Base-by-base conservation (phyloP, 768 basidiomycete genomes). In the Agrocybe praecox region DNA sequence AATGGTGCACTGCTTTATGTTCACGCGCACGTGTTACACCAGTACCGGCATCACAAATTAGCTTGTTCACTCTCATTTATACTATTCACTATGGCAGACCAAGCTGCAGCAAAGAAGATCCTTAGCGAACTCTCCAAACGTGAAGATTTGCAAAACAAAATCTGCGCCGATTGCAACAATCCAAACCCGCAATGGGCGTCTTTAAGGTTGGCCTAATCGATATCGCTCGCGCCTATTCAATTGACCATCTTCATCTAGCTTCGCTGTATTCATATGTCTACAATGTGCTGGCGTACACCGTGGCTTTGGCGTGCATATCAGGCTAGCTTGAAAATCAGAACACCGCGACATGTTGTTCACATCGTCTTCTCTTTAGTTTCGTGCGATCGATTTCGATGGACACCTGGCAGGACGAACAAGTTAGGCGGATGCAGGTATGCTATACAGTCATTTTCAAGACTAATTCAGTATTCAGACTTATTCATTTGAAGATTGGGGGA, bases 151-250 rank as follows among this genome's bases (percentile, higher is more conserved):
- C 77, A 78, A 29, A 96, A 97, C 76, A 89, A 86, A 73, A 62
- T 76, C 43, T 97, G 94, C 69, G 80, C 82, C 14, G 94, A 96
- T 69, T 97, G 94, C 65, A 72, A 75, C 10, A 94, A 90, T 58
- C 94, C 91, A n/a, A 92, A 93, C 67, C 95, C 95, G 0, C 95
- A 96, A 69, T 98, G 95, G 95, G 92, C 93, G n/a, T 88, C 87
- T 22, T 72, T 92, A 60, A 85, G 89, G 90, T 90, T 62, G 57
- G 73, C 58, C 26, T 14, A 24, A 32, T 45, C 14, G 11, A 5
- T 53, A 42, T 47, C 55, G 48, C 22, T 34, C 33, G 60, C 59
- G 15, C 23, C 14, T 43, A 62, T 52, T 44, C 46, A 62, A 64
- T 48, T 52, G 44, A 56, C 22, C 15, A 43, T 46, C 11, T 49